Evolutionary conservation across 169 alveolate species (phyloP).

Genomic region (Babesia gibsoni): DNA sequence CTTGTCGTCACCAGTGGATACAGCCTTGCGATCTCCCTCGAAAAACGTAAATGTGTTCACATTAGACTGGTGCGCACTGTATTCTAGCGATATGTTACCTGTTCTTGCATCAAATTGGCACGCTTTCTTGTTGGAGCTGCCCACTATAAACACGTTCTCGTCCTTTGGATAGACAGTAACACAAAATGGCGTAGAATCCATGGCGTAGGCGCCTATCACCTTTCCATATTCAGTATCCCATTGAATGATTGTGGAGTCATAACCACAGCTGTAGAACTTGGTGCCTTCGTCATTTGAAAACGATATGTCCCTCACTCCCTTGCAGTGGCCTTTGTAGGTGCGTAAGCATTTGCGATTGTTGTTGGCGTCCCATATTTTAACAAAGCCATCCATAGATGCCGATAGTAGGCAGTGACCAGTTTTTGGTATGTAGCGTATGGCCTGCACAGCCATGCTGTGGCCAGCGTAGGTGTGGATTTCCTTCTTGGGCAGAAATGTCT

Average conservation of each 20-base stretch:
- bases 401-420: slow-evolving; percentile 92
- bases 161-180: slow-evolving; percentile 88
- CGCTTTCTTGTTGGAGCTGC: slow-evolving; percentile 89
- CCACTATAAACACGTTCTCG: slow-evolving; percentile 88
- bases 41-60: slow-evolving; percentile 91
- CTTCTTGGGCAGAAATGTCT: slow-evolving; percentile 85
- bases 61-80: slow-evolving; percentile 93
- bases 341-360: slow-evolving; percentile 87
- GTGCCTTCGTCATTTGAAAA: slow-evolving; percentile 86
- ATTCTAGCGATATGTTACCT: slow-evolving; percentile 85
- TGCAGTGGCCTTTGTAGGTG: slow-evolving; percentile 93
- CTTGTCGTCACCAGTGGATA: slow-evolving; percentile 95
- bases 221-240: slow-evolving; percentile 99
- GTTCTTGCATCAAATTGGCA: slow-evolving; percentile 88
- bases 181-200: slow-evolving; percentile 90
- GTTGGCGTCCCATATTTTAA: slow-evolving; percentile 92
- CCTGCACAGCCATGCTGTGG: slow-evolving; percentile 91
- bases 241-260: slow-evolving; percentile 87
- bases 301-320: slow-evolving; percentile 92
- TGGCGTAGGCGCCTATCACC: slow-evolving; percentile 83
- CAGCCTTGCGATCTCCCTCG: slow-evolving; percentile 87
- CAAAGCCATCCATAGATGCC: slow-evolving; percentile 89
- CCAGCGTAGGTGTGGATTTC: slow-evolving; percentile 89
- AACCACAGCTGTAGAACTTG: slow-evolving; percentile 88
- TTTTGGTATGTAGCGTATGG: slow-evolving; percentile 89